Percentiles rank a stretch among this genome's conserved stretches.
Evolutionary conservation across 805 yeast genomes (phyloP).

Genomic region (Scheffersomyces stipitis): DNA sequence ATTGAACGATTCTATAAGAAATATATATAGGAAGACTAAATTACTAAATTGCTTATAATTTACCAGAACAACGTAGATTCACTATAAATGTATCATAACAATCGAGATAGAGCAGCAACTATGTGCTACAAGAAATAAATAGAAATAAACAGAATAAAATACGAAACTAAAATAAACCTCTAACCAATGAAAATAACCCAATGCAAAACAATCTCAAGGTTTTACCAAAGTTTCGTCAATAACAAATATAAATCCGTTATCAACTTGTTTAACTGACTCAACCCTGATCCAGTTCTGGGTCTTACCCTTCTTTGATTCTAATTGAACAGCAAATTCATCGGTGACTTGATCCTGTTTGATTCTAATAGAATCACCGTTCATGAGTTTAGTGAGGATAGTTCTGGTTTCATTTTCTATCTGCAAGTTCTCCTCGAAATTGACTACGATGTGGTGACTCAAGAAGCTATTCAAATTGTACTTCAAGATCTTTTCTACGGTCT

Average conservation of each 20-base stretch:
- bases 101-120: too few relatives aligned
- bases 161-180: too few relatives aligned
- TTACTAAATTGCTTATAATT: too few relatives aligned
- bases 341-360: conserved; percentile 17
- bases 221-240: conserved; percentile 33
- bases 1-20: too few relatives aligned
- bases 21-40: too few relatives aligned
- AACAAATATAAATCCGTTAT: conserved; percentile 39
- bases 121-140: too few relatives aligned
- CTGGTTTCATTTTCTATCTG: conserved; percentile 11
- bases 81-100: too few relatives aligned
- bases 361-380: conserved; percentile 20
- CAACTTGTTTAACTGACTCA: conserved; percentile 29
- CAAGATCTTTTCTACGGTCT: conserved; percentile 50
- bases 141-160: too few relatives aligned
- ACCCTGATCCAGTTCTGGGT: conserved; percentile 22
- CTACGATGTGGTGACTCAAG: conserved; percentile 61
- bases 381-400: conserved; percentile 15
- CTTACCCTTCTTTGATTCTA: conserved; percentile 4
- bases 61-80: too few relatives aligned
- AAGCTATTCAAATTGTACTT: conserved; percentile 55
- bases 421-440: conserved; percentile 20
- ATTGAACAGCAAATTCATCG: conserved; percentile 16
- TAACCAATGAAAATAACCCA: too few relatives aligned
- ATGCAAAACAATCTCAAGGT: too few relatives aligned